A percentile compares a stretch with the other conserved stretches of the same genome.
phyloP scores from a whole-genome alignment of 768 basidiomycete species.

The Stropharia rugosoannulata region DNA sequence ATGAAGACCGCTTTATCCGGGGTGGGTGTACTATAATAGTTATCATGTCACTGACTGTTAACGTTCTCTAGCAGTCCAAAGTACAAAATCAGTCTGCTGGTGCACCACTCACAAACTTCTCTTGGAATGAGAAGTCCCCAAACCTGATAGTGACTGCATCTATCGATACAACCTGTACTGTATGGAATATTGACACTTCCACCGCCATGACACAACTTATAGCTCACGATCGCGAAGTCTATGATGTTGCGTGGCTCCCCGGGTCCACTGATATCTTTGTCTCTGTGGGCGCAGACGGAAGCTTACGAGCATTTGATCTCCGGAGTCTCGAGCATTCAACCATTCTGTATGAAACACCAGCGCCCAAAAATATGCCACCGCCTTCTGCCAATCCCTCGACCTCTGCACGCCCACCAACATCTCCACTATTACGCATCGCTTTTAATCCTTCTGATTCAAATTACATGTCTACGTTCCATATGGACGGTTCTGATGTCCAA shows the following conservation, averaged over 20 bases:
- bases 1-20: constrained; percentile 81
- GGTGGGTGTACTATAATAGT: constrained; percentile 43
- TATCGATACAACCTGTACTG: constrained; percentile 97
- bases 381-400: constrained; percentile 56
- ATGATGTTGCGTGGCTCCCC: constrained; percentile 98
- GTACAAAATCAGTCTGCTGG: constrained; percentile 79
- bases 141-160: constrained; percentile 94
- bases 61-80: constrained; percentile 71
- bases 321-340: constrained; percentile 97
- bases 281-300: constrained; percentile 97
- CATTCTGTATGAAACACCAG: constrained; percentile 92
- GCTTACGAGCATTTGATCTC: constrained; percentile 93
- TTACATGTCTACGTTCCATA: constrained; percentile 96
- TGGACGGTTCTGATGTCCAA: constrained; percentile 87
- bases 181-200: constrained; percentile 96
- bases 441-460: constrained; percentile 92
- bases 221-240: constrained; percentile 94
- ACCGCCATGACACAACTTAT: constrained; percentile 96
- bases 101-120: constrained; percentile 94
- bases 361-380: constrained; percentile 69
- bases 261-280: constrained; percentile 96
- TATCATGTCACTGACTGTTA: constrained; percentile 7
- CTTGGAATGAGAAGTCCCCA: constrained; percentile 94
- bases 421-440: constrained; percentile 81
- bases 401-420: constrained; percentile 69